phyloP scores from a whole-genome alignment of 2,329 filamentous ascomycete species.

The Rhynchosporium secalis region DNA sequence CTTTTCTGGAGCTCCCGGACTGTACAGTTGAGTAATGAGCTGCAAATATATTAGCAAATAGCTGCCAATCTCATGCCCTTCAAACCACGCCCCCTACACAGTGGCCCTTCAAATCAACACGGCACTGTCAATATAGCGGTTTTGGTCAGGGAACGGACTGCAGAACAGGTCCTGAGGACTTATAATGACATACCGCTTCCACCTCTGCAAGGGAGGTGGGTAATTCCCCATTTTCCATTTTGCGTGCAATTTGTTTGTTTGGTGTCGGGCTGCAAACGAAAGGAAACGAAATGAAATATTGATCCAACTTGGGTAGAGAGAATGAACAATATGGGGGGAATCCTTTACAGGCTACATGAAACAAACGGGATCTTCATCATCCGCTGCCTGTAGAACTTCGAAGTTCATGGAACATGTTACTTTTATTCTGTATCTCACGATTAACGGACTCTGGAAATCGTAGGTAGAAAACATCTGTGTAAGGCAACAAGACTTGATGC shows the following conservation, averaged over 20 bases:
- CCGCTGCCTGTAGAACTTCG: not conserved
- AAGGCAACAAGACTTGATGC: not conserved
- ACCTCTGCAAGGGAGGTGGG: slow-evolving; percentile 39
- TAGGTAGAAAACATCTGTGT: not conserved
- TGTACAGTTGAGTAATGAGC: slow-evolving; percentile 53
- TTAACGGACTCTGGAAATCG: not conserved
- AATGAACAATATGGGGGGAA: not conserved
- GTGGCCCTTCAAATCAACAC: not conserved
- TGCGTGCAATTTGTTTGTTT: slow-evolving; percentile 20
- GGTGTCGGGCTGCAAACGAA: slow-evolving; percentile 11
- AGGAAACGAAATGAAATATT: slow-evolving; percentile 14
- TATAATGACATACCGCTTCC: slow-evolving; percentile 33
- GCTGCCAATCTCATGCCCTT: not conserved
- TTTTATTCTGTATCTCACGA: not conserved
- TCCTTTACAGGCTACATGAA: slow-evolving; percentile 6
- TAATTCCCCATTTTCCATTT: slow-evolving; percentile 24
- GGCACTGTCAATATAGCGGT: slow-evolving; percentile 1
- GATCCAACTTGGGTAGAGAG: not conserved
- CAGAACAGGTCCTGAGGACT: not conserved
- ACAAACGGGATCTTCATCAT: not conserved
- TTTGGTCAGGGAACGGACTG: not conserved
- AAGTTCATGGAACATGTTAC: not conserved
- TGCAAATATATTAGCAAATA: slow-evolving; percentile 25
- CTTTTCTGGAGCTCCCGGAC: slow-evolving; percentile 44
- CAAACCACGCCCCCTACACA: not conserved